Conservation (phyloP, 2,329 filamentous ascomycete genomes). For the Bisporella sp. region DNA sequence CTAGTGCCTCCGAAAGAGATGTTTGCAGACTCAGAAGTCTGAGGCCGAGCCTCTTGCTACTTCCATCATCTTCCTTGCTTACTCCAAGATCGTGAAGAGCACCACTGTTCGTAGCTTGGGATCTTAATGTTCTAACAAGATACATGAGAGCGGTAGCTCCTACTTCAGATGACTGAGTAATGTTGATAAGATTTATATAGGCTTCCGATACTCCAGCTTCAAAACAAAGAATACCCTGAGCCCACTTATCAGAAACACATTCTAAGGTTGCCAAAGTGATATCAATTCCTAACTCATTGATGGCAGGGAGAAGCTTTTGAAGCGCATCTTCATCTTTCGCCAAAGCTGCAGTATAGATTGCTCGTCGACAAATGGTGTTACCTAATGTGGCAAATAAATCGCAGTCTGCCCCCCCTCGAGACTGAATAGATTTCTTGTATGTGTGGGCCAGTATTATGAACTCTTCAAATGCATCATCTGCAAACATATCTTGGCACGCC, state of each 20-base stretch:
- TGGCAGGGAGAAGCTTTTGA: not conserved
- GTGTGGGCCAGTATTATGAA: not conserved
- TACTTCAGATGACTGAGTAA: conserved; percentile 31
- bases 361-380: conserved; percentile 5
- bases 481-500: not conserved
- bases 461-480: not conserved
- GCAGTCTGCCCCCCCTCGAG: not conserved
- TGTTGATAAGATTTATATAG: conserved; percentile 1
- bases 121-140: not conserved
- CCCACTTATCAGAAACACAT: conserved; percentile 9
- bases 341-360: conserved; percentile 8
- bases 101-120: not conserved
- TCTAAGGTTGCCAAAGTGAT: conserved; percentile 6
- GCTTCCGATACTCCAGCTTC: not conserved
- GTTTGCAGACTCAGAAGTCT: not conserved
- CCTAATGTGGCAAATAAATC: not conserved
- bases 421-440: not conserved
- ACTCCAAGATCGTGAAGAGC: not conserved
- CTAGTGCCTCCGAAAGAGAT: not conserved
- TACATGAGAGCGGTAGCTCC: conserved; percentile 27
- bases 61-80: not conserved
- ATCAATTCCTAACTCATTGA: conserved; percentile 4
- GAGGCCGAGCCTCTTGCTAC: not conserved
- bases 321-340: conserved; percentile 3
- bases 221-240: not conserved